Evolutionary conservation across 1,284 basidiomycete genomes (phyloP), one percentile per base, ranked within the genome.

Genomic region (Microbotryomycetes sp.): DNA sequence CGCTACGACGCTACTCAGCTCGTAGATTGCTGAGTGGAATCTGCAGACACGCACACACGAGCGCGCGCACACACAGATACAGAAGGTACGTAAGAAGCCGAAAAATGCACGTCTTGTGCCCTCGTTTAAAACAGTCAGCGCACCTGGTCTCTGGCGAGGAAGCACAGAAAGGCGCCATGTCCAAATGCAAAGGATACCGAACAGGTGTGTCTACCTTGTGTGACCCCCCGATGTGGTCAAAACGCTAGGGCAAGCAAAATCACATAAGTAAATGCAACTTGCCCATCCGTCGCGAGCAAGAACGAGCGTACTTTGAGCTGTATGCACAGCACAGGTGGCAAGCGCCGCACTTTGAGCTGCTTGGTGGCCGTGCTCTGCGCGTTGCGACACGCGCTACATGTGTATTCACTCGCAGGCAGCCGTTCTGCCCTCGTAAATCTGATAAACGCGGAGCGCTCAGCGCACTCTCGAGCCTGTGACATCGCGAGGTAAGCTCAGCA

Each of bases 271-370:
- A n/a, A n/a, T n/a, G n/a, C n/a, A n/a, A n/a, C n/a, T n/a, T n/a
- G n/a, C n/a, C n/a, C n/a, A n/a, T n/a, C n/a, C n/a, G n/a, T n/a
- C 48, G 35, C 41, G 23, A 18, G 48, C 61, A 49, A 9, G 52
- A 5, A 29, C 18, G 18, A 6, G 68, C 75, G 46, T 35, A 89
- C 91, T 81, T 97, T 98, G 77, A 98, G 87, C 75, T 97, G 94
- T 70, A 97, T 90, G 69, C 88, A 91, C 50, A 98, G 79, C 0
- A 96, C 91, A 0, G 90, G 88, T 0, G 94, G 92, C 4, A 98
- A 79, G 65, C 86, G 86, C 59, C 82, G 83, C 69, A 97, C 85
- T 66, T 85, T 88, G 55, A 97, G 77, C 49, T 89, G 85, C 73
- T 93, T 92, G 68, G 82, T 88, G 0, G 87, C 88, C 66, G 85